phyloP scores from a whole-genome alignment of 1,284 basidiomycete genomes.

The Fomes fomentarius region DNA sequence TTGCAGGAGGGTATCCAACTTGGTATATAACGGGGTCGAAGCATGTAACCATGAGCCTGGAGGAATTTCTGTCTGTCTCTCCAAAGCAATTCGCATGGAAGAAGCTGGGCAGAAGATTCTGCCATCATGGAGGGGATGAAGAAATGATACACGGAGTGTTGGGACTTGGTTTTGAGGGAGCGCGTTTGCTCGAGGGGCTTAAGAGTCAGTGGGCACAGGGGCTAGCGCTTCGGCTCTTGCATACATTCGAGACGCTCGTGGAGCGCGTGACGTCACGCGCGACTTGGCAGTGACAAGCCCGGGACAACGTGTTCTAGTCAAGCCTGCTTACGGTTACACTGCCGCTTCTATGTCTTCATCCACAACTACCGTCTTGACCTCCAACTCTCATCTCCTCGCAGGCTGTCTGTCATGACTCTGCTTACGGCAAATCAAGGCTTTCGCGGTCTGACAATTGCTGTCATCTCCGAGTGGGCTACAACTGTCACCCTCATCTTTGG shows the following conservation, averaged over 20 bases:
- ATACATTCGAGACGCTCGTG: neutral
- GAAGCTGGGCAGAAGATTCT: too few relatives aligned
- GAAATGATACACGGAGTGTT: too few relatives aligned
- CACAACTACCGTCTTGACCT: neutral
- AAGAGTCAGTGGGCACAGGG: too few relatives aligned
- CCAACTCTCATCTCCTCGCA: neutral
- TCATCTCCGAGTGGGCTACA: conserved; percentile 43
- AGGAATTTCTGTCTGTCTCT: neutral
- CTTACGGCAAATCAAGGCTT: conserved; percentile 8
- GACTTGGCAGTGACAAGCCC: conserved; percentile 1
- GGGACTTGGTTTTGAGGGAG: too few relatives aligned
- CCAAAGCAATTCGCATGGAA: neutral
- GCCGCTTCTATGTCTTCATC: neutral
- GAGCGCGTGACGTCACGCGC: conserved; percentile 18
- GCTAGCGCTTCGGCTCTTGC: too few relatives aligned
- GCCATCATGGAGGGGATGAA: too few relatives aligned
- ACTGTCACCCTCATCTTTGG: conserved; percentile 55
- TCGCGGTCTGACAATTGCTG: conserved; percentile 27
- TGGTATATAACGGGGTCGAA: neutral
- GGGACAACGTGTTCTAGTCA: conserved; percentile 18
- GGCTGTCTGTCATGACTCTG: conserved; percentile 11
- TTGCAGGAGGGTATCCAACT: conserved; percentile 1
- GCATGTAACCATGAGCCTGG: neutral
- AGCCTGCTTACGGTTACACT: neutral
- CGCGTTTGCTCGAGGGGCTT: too few relatives aligned